Evolutionary conservation across 371 early-diverging fungal genomes (phyloP).

Genomic region (Mucor mucedo): DNA sequence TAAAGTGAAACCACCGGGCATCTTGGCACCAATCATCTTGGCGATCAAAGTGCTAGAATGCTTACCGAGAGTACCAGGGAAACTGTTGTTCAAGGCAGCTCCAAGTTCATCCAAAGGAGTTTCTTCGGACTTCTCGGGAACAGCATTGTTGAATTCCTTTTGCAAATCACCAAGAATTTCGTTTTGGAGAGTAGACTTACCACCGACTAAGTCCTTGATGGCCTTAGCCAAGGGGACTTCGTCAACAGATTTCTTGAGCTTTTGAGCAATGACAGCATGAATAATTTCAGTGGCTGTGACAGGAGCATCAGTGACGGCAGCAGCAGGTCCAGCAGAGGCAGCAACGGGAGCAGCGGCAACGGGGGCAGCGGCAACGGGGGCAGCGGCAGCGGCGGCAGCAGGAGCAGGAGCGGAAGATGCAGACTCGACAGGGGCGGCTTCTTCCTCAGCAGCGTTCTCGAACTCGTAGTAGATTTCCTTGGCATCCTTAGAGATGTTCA

Average conservation of each 20-base stretch:
- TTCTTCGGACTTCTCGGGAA: slow-evolving; percentile 95
- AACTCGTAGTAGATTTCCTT: slow-evolving; percentile 94
- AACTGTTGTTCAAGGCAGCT: slow-evolving; percentile 65
- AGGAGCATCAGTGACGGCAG: slow-evolving; percentile 71
- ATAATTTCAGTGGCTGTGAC: slow-evolving; percentile 81
- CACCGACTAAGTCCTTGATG: slow-evolving; percentile 94
- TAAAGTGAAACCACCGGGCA: slow-evolving; percentile 94
- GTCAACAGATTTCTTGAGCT: slow-evolving; percentile 83
- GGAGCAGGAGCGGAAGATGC: slow-evolving; percentile 13
- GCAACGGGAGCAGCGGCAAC: slow-evolving; percentile 52
- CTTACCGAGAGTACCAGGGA: slow-evolving; percentile 83
- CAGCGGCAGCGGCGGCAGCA: slow-evolving; percentile 49
- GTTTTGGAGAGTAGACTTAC: slow-evolving; percentile 96
- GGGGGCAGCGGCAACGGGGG: slow-evolving; percentile 59
- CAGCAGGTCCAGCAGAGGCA: slow-evolving; percentile 47
- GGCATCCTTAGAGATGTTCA: slow-evolving; percentile 86
- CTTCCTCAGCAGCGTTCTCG: slow-evolving; percentile 63
- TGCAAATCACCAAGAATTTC: slow-evolving; percentile 96
- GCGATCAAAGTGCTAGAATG: slow-evolving; percentile 78
- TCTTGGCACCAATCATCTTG: slow-evolving; percentile 87
- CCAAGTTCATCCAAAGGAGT: slow-evolving; percentile 86
- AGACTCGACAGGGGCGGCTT: slow-evolving; percentile 55
- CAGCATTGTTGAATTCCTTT: slow-evolving; percentile 87
- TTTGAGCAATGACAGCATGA: slow-evolving; percentile 87
- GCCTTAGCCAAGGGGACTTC: slow-evolving; percentile 81